phyloP scores from a whole-genome alignment of 306 rosid genomes.

The Cercis canadensis region DNA sequence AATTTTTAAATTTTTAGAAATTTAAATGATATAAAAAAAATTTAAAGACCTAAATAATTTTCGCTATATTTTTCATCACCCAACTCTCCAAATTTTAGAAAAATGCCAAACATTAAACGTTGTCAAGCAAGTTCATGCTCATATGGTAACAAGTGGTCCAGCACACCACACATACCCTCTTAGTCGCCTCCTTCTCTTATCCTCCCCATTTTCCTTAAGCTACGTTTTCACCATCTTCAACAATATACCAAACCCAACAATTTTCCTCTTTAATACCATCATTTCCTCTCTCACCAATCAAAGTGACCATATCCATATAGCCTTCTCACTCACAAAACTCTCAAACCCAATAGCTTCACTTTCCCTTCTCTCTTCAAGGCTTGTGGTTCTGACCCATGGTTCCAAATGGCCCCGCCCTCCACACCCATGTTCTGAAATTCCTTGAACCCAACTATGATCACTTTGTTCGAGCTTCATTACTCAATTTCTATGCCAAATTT shows the following conservation, averaged over 20 bases:
- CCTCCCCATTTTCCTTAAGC: not conserved
- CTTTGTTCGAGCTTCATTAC: conserved; percentile 13
- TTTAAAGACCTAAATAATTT: too few relatives aligned
- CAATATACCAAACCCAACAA: conserved; percentile 13
- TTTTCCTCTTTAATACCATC: conserved; percentile 25
- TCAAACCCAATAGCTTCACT: conserved; percentile 23
- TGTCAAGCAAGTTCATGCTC: conserved; percentile 21
- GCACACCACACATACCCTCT: conserved; percentile 18
- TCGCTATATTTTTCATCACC: conserved; percentile 12
- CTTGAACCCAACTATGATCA: conserved; percentile 2
- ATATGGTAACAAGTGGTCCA: conserved; percentile 4
- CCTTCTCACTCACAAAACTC: conserved; percentile 3
- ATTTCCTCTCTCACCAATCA: conserved; percentile 13
- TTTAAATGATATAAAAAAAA: too few relatives aligned
- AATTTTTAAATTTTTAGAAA: too few relatives aligned
- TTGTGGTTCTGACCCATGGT: conserved; percentile 11
- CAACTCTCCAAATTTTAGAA: conserved; percentile 15
- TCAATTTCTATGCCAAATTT: conserved; percentile 20
- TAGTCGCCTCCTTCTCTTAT: conserved; percentile 6
- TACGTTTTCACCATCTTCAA: not conserved
- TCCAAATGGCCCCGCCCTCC: conserved; percentile 5
- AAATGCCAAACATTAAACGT: conserved; percentile 1
- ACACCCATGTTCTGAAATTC: conserved; percentile 25
- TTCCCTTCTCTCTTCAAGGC: conserved; percentile 24
- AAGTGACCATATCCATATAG: not conserved